phyloP scores from a whole-genome alignment of 176 grass and related monocot genomes.

The Cocos nucifera region DNA sequence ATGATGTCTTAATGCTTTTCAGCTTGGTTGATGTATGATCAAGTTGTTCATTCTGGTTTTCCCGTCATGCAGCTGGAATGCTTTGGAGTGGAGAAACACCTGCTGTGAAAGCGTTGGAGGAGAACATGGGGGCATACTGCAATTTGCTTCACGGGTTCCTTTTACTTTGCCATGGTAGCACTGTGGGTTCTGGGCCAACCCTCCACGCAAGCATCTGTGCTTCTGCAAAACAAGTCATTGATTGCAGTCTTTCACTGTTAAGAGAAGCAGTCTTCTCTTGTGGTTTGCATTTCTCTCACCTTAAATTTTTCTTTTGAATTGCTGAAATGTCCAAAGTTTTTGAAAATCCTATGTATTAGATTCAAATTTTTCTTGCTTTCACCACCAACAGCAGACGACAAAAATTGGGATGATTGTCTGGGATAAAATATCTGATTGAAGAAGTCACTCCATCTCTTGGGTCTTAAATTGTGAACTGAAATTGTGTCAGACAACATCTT shows the following conservation, averaged over 20 bases:
- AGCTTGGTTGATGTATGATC: background rate
- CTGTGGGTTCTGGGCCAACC: constrained; percentile 56
- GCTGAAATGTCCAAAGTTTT: background rate
- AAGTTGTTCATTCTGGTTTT: background rate
- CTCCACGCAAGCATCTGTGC: constrained; percentile 61
- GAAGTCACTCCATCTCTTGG: too few relatives aligned
- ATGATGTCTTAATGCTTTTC: too few relatives aligned
- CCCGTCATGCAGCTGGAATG: constrained; percentile 58
- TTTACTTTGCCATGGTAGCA: constrained; percentile 77
- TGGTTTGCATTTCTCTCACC: constrained; percentile 27
- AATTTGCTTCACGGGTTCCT: constrained; percentile 82
- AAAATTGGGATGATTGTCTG: too few relatives aligned
- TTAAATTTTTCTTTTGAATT: background rate
- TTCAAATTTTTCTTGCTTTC: too few relatives aligned
- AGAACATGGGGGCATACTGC: constrained; percentile 69
- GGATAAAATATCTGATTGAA: too few relatives aligned
- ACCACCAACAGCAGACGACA: too few relatives aligned
- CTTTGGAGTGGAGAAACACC: constrained; percentile 74
- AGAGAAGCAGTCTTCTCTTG: constrained; percentile 59
- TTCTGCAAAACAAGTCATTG: constrained; percentile 49
- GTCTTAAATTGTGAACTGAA: too few relatives aligned
- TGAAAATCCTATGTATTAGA: background rate
- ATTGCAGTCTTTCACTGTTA: constrained; percentile 76
- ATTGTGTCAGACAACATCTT: too few relatives aligned
- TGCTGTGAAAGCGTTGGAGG: constrained; percentile 50